Base-by-base conservation (phyloP, 352 stramenopile species). In the Aphanomyces stellatus region DNA sequence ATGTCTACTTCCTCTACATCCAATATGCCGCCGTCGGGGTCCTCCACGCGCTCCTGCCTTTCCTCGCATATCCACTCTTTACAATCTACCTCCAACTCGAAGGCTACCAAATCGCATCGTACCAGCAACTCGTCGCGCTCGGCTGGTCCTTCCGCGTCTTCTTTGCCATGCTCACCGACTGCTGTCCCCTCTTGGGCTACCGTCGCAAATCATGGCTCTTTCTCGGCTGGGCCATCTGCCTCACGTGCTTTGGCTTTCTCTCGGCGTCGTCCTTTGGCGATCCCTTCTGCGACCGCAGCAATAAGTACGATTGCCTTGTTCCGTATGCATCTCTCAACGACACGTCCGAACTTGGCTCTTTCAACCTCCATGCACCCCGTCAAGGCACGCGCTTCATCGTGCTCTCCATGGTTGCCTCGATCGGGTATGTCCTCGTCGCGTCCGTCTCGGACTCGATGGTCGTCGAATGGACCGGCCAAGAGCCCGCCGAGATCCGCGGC, bases 391-490 rank as follows among this genome's bases (percentile, higher is more conserved):
- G 80, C 33, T 62, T 49, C 43, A 62, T 68, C 7, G 24, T 68
- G n/a, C 27, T 68, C n/a, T 62, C 51, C 8, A 43, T 6, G 51
- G 41, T 88, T 0, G 80, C 86, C 19, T 81, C 77, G 27, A 66
- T 87, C 0, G 81, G 82, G 30, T 87, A 87, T 46, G 79, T 90
- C 30, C 82, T 89, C 55, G 80, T 78, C 2, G 82, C 88, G 51
- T 76, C 88, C 22, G 80, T 79, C 1, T 82, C 75, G 24, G 80
- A 91, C 53, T 79, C 77, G 4, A 74, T 88, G 55, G 86, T 90
- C 77, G 79, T 88, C 48, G 79, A 89, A 40, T 78, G 87, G 35
- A 79, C 82, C 28, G 35, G 28, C 0, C 60, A 34, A 13, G 60
- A 67, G 43, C 37, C 60, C 1, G 57, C 40, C 5, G 42, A n/a